Evolutionary conservation across 148 eudicot genomes (phyloP).

Genomic region (Nyssa sinensis): DNA sequence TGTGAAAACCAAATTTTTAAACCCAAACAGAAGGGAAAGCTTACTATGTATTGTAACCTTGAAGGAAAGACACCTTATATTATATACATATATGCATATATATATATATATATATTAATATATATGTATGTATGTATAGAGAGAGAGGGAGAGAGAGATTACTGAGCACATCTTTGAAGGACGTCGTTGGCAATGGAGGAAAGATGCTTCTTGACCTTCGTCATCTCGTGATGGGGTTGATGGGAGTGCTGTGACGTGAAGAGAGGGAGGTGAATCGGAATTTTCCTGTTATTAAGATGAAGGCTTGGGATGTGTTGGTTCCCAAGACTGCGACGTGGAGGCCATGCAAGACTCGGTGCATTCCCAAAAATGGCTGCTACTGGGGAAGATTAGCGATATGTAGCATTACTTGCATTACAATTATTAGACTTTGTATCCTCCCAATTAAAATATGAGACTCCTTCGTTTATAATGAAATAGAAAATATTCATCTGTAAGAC

Average conservation of each 20-base stretch:
- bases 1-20: no score
- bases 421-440: no score
- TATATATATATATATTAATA: not conserved
- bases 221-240: not conserved
- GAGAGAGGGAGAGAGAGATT: conserved; percentile 19
- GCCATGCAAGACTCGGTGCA: conserved; percentile 16
- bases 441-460: no score
- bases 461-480: no score
- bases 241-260: not conserved
- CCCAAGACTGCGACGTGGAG: conserved; percentile 12
- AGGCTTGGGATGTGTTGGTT: not conserved
- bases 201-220: conserved; percentile 42
- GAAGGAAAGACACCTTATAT: not conserved
- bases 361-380: no score
- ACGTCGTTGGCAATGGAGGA: conserved; percentile 56
- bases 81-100: not conserved
- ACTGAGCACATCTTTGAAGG: conserved; percentile 53
- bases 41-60: not conserved
- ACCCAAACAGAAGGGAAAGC: no score
- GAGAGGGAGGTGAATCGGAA: no score
- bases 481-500: no score
- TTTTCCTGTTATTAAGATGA: not conserved
- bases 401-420: no score
- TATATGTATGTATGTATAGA: no score
- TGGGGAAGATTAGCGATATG: no score